These are phyloP conservation scores for Picea glauca DNA, from an alignment of 75 land plant genomes.

Conservation along the genomic window DNA sequence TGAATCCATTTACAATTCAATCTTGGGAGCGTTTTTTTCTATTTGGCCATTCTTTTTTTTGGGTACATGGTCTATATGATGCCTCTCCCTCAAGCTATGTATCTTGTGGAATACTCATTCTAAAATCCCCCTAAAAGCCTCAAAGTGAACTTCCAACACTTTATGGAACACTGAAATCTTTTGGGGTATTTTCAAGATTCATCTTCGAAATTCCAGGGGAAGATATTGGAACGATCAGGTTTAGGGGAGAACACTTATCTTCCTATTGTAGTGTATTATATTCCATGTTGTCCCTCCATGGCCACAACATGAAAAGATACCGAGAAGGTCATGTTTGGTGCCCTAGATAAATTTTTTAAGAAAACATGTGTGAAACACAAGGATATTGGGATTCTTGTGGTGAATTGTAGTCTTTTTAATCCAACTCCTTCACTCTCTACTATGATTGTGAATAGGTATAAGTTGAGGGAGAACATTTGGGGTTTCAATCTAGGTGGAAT, in stretches of 20 bases:
- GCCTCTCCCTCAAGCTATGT: constrained; percentile 15
- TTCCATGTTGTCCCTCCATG: constrained; percentile 28
- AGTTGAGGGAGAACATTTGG: constrained; percentile 55
- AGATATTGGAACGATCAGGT: constrained; percentile 30
- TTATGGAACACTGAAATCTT: constrained; percentile 19
- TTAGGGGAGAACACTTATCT: constrained; percentile 34
- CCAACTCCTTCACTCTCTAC: constrained; percentile 68
- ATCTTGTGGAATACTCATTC: constrained; percentile 37
- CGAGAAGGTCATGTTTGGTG: constrained; percentile 41
- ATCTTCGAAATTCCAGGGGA: constrained; percentile 31
- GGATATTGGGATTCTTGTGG: constrained; percentile 43
- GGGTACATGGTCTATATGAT: constrained; percentile 39
- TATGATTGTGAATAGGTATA: constrained; percentile 67
- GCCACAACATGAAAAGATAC: constrained; percentile 34
- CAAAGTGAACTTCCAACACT: constrained; percentile 12
- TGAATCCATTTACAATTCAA: constrained; percentile 58
- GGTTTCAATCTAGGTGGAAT: constrained; percentile 68
- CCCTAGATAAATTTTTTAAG: constrained; percentile 32
- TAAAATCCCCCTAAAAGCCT: constrained; percentile 32
- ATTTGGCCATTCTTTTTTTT: constrained; percentile 55
- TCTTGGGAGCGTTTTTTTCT: constrained; percentile 44
- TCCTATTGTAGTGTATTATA: constrained; percentile 19
- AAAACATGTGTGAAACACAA: constrained; percentile 32
- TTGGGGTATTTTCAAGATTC: constrained; percentile 20
- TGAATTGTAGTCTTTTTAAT: constrained; percentile 67